Percentiles rank a stretch among this genome's conserved stretches.
phyloP scores from a whole-genome alignment of 768 basidiomycete species.

The Pleurotus djamor region DNA sequence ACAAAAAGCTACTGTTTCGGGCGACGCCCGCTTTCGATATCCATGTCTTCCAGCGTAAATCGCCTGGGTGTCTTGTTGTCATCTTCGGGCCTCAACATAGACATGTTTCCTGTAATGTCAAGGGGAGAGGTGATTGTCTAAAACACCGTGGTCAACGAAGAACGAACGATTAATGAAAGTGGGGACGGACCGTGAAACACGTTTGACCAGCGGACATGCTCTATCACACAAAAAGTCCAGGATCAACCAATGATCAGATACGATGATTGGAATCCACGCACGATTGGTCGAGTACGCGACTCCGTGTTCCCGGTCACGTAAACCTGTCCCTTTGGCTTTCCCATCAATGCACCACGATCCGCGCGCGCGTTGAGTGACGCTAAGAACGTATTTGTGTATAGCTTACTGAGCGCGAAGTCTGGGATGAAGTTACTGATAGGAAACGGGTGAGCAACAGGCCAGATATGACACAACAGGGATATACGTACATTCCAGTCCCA shows the following conservation, averaged over 20 bases:
- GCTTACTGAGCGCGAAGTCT: conserved; percentile 25
- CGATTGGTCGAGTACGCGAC: too few species aligned
- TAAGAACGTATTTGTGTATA: conserved; percentile 27
- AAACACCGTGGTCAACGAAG: neutral
- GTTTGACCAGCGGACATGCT: neutral
- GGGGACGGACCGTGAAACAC: neutral
- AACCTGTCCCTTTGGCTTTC: neutral
- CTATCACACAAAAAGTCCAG: neutral
- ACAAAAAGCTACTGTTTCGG: too few species aligned
- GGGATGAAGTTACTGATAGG: conserved; percentile 21
- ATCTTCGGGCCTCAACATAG: too few species aligned
- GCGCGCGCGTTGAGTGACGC: conserved; percentile 23
- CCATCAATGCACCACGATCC: conserved; percentile 7
- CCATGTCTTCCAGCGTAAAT: too few species aligned
- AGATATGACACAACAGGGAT: neutral
- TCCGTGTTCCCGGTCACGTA: neutral
- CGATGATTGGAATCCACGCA: neutral
- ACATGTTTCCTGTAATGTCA: neutral
- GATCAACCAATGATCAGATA: neutral
- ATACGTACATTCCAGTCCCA: neutral
- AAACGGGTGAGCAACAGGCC: neutral
- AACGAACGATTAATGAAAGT: neutral
- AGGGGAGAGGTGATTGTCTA: neutral
- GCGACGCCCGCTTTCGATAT: too few species aligned
- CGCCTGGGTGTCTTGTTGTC: too few species aligned